Base-by-base conservation (phyloP, 2,329 filamentous ascomycete genomes). In the Xylariaceae sp. region DNA sequence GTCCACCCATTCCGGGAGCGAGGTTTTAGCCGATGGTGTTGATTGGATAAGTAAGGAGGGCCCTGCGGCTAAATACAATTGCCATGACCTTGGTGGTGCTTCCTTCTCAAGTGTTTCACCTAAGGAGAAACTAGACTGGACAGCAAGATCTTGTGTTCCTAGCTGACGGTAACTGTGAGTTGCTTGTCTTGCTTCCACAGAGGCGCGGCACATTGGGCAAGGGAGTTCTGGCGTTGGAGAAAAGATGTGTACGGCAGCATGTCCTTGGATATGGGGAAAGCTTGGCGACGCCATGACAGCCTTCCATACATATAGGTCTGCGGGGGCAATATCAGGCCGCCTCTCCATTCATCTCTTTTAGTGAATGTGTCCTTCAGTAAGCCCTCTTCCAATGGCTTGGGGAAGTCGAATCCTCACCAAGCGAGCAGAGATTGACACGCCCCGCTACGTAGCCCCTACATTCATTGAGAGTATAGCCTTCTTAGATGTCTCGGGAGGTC, bases 41-140 rank as follows among this genome's bases (percentile, higher is more conserved):
- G 39, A 43, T 47, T 45, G 31, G 37, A 37, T n/a, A 32, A 45
- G 39, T 11, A 28, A 36, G 19, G 7, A 37, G 15, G 13, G 35
- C 38, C 45, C 49, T 51, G 48, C 56, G 54, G 56, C 57, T 60
- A 59, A 59, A 58, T 51, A 39, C 22, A 26, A 11, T 26, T 26
- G 22, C 22, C 11, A 26, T 26, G 22, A 11, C 22, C 22, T 26
- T 26, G 22, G 22, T 26, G 22, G 22, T 26, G 11, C 6, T 26
- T 26, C 11, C 22, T 26, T 26, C 22, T 6, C 11, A 26, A 26
- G 22, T 48, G 54, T 57, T 56, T 56, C 52, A 53, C 44, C 49
- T 54, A 57, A 55, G 47, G 49, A n/a, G n/a, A n/a, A n/a, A n/a
- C n/a, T n/a, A n/a, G n/a, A n/a, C n/a, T n/a, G n/a, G n/a, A n/a